Conservation (phyloP, 2,329 filamentous ascomycete species). For the Cryoendolithus antarcticus region DNA sequence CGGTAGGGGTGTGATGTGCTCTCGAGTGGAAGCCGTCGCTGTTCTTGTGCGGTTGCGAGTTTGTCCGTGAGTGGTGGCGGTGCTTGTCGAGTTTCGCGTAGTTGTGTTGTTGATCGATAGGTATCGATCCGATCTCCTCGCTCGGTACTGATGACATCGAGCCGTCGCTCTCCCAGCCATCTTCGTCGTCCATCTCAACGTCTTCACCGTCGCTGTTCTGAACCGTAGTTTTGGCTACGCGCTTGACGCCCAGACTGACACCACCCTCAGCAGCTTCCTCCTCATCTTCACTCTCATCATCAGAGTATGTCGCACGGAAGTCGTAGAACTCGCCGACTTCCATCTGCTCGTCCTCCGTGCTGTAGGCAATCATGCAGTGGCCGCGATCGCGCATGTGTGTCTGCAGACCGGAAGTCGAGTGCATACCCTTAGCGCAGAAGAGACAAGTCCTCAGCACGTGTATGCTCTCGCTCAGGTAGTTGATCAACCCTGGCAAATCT, state of each 20-base stretch:
- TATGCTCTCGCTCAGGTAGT: constrained; percentile 68
- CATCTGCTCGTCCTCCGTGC: constrained; percentile 76
- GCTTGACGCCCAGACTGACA: constrained; percentile 56
- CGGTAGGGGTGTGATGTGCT: constrained; percentile 58
- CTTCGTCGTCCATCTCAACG: constrained; percentile 45
- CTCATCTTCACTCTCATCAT: constrained; percentile 53
- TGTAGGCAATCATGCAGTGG: constrained; percentile 93
- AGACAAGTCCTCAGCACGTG: constrained; percentile 72
- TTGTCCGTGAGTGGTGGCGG: constrained; percentile 58
- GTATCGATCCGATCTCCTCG: constrained; percentile 67
- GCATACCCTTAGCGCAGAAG: constrained; percentile 73
- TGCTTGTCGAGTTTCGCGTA: constrained; percentile 62
- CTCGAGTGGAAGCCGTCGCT: constrained; percentile 72
- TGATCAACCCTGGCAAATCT: constrained; percentile 68
- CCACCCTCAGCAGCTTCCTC: constrained; percentile 40
- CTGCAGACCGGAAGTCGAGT: constrained; percentile 67
- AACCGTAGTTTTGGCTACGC: constrained; percentile 34
- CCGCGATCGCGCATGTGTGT: constrained; percentile 96
- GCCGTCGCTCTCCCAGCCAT: constrained; percentile 92
- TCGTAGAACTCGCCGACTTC: constrained; percentile 96
- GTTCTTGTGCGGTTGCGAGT: constrained; percentile 60
- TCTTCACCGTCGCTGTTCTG: constrained; percentile 40
- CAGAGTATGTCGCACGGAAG: constrained; percentile 89
- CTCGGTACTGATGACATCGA: constrained; percentile 74
- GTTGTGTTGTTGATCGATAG: constrained; percentile 60